phyloP scores from a whole-genome alignment of 208 protist genomes.

The Trichomonas vaginalis region DNA sequence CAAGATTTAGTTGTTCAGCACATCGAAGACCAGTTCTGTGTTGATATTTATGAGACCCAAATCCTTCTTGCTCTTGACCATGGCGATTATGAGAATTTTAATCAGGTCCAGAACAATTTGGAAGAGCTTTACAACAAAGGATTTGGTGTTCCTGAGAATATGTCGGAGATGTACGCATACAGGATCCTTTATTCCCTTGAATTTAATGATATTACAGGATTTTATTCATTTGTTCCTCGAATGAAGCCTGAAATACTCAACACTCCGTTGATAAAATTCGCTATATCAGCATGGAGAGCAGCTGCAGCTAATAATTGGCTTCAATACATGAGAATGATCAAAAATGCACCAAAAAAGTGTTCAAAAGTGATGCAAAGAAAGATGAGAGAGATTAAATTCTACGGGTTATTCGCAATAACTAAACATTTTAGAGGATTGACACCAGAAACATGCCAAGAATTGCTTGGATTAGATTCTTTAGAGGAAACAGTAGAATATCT shows the following conservation, averaged over 20 bases:
- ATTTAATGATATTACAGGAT: not conserved
- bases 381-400: not conserved
- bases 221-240: not conserved
- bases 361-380: not conserved
- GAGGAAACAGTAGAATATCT: not conserved
- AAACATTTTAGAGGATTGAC: not conserved
- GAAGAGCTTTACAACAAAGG: not conserved
- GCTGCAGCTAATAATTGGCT: not conserved
- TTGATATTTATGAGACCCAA: not conserved
- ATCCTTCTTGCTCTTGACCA: not conserved
- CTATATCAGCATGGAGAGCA: not conserved
- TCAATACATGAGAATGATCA: not conserved
- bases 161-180: not conserved
- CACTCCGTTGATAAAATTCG: not conserved
- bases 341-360: not conserved
- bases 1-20: slow-evolving; percentile 3
- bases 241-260: not conserved
- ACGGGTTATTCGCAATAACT: not conserved
- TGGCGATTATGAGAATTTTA: not conserved
- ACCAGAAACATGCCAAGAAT: too few species aligned
- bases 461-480: not conserved
- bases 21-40: not conserved
- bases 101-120: not conserved
- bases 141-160: not conserved
- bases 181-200: not conserved